phyloP scores from a whole-genome alignment of 768 basidiomycete species.

The Omphalotus guepiniiformis region DNA sequence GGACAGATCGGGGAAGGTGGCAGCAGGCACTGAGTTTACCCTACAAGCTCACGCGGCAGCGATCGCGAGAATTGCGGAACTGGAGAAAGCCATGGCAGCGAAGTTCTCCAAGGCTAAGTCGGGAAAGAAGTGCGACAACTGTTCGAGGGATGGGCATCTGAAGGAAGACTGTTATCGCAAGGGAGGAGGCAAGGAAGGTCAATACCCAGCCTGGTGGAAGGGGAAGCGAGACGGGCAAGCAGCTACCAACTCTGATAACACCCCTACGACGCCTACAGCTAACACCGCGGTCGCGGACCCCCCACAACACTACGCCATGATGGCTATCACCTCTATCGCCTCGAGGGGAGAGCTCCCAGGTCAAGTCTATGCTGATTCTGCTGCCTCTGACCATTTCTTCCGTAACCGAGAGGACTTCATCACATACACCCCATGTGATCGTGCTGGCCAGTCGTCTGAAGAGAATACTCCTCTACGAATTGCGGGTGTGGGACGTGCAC shows the following conservation, averaged over 20 bases:
- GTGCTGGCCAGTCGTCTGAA: neutral
- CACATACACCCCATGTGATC: neutral
- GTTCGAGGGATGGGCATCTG: constrained; percentile 11
- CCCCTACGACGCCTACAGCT: neutral
- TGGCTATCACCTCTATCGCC: neutral
- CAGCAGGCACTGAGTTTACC: too few relatives aligned
- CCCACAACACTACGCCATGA: neutral
- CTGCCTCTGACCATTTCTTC: neutral
- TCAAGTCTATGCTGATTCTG: neutral
- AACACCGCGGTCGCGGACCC: neutral
- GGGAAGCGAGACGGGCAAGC: neutral
- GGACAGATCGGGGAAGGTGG: neutral
- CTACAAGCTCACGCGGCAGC: too few relatives aligned
- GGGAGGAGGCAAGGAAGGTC: constrained; percentile 13
- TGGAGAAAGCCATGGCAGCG: neutral
- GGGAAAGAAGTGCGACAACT: constrained; percentile 7
- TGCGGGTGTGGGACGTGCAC: neutral
- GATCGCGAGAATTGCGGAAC: too few relatives aligned
- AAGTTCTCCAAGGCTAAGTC: neutral
- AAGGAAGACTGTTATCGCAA: constrained; percentile 19
- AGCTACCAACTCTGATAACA: too few relatives aligned
- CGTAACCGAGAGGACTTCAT: neutral
- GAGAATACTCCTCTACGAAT: neutral
- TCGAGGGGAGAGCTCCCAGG: too few relatives aligned
- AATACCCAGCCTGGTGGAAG: neutral